Evolutionary conservation across 129 eudicot genomes (phyloP).

Genomic region (Chrysanthemum lavandulifolium): DNA sequence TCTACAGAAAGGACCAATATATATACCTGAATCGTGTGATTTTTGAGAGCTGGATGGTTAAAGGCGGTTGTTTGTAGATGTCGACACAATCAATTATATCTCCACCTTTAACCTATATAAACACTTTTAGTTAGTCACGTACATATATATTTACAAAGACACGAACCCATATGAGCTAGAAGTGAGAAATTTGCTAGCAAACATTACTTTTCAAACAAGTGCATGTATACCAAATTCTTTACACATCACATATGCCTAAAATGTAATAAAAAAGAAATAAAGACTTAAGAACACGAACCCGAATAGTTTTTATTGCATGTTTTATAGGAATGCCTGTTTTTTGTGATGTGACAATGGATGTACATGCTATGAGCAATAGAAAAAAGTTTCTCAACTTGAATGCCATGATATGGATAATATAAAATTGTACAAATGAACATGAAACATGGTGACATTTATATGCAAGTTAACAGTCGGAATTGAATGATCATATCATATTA

Average conservation of each 20-base stretch:
- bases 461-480: background rate
- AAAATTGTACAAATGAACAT: background rate
- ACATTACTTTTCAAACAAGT: too few relatives aligned
- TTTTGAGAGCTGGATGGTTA: constrained; percentile 48
- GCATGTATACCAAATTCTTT: background rate
- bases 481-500: background rate
- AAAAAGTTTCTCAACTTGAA: constrained; percentile 16
- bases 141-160: background rate
- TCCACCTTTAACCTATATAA: constrained; percentile 49
- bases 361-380: constrained; percentile 3
- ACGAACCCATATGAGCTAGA: background rate
- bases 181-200: background rate
- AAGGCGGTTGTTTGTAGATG: constrained; percentile 57
- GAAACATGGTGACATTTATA: background rate
- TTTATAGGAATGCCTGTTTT: background rate
- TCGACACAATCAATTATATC: constrained; percentile 57
- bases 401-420: constrained; percentile 11
- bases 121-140: background rate
- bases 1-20: too few relatives aligned
- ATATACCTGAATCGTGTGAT: constrained; percentile 48
- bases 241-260: background rate
- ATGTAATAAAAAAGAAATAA: background rate
- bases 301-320: constrained; percentile 18
- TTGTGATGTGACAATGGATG: constrained; percentile 16
- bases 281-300: background rate